phyloP scores from a whole-genome alignment of 345 rosid species.

The Pseudoturritis turrita region DNA sequence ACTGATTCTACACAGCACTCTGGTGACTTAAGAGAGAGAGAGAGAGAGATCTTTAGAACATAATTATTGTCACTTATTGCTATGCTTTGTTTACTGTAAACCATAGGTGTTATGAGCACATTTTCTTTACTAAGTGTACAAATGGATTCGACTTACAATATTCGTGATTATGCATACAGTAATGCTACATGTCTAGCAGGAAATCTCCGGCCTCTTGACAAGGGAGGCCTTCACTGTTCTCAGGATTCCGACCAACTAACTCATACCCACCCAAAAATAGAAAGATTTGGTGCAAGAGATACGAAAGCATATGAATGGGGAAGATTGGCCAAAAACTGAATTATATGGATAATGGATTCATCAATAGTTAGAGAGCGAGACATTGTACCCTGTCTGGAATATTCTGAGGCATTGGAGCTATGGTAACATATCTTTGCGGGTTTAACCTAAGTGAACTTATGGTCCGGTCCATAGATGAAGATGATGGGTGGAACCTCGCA shows the following conservation, averaged over 20 bases:
- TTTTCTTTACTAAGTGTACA: constrained; percentile 24
- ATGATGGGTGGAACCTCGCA: constrained; percentile 78
- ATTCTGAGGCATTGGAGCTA: constrained; percentile 75
- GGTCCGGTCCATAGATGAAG: constrained; percentile 40
- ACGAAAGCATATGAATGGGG: constrained; percentile 13
- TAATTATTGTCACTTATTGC: not conserved
- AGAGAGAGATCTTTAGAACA: not conserved
- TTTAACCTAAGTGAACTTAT: constrained; percentile 41
- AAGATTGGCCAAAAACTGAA: constrained; percentile 22
- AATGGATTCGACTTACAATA: constrained; percentile 17
- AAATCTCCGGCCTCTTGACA: constrained; percentile 17
- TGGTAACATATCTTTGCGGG: constrained; percentile 83
- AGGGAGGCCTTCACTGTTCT: constrained; percentile 16
- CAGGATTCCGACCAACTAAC: constrained; percentile 15
- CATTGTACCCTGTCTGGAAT: constrained; percentile 91
- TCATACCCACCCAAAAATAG: constrained; percentile 22
- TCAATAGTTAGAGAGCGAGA: constrained; percentile 71
- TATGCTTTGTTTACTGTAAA: not conserved
- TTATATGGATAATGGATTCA: constrained; percentile 36
- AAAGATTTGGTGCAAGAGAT: not conserved
- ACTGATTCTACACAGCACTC: not conserved
- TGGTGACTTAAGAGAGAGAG: not conserved
- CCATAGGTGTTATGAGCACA: not conserved
- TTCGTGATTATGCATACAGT: constrained; percentile 11
- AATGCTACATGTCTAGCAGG: constrained; percentile 10